A percentile compares a stretch with the other conserved stretches of the same genome.
Conservation (phyloP, 208 protist genomes). For the Trypanosoma cruzi region DNA sequence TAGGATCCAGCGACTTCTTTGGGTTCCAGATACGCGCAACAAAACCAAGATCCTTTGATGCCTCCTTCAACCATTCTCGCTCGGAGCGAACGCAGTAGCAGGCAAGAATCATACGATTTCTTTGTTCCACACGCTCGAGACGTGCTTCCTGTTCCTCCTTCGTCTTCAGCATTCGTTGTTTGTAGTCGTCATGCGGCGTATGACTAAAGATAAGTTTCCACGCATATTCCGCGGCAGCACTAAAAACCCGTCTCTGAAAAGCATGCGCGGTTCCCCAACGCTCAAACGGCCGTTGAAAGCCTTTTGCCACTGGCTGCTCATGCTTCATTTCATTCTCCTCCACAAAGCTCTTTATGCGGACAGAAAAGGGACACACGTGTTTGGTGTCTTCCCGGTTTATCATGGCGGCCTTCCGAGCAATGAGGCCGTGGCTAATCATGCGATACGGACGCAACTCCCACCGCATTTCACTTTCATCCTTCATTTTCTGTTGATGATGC, state of each 20-base stretch:
- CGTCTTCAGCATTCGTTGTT: constrained; percentile 77
- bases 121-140: constrained; percentile 79
- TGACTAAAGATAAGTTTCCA: constrained; percentile 93
- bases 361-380: constrained; percentile 19
- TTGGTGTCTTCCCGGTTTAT: background rate
- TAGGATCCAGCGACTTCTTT: constrained; percentile 61
- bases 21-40: constrained; percentile 82
- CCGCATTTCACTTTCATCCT: background rate
- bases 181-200: constrained; percentile 89
- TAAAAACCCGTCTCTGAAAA: constrained; percentile 67
- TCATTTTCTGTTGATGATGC: background rate
- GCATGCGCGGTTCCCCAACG: constrained; percentile 69
- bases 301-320: constrained; percentile 45
- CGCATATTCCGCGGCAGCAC: constrained; percentile 81
- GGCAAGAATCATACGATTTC: constrained; percentile 90
- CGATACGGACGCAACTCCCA: constrained; percentile 2
- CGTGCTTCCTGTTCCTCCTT: constrained; percentile 64
- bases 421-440: background rate
- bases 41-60: constrained; percentile 79
- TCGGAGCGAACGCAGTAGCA: constrained; percentile 84
- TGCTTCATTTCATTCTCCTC: constrained; percentile 63
- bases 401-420: background rate
- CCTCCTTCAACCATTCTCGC: constrained; percentile 87
- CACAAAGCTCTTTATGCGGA: constrained; percentile 66
- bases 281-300: constrained; percentile 77